These are phyloP conservation scores for Entophlyctis luteolus DNA, from an alignment of 192 early-diverging fungal genomes.

Conservation along the genomic window DNA sequence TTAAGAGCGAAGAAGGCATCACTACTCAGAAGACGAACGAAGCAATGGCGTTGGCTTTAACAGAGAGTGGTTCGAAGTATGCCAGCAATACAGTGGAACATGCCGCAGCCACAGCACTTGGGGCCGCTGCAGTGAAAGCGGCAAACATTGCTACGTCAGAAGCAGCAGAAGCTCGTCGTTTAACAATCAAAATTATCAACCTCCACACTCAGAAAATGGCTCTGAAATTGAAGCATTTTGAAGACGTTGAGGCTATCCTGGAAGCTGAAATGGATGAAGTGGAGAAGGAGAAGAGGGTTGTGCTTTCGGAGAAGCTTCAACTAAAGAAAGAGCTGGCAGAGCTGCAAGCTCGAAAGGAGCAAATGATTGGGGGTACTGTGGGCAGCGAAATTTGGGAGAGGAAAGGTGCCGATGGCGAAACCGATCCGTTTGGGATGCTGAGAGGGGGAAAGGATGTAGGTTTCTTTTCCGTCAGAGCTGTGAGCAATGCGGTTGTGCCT, in stretches of 20 bases:
- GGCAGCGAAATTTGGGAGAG: no score
- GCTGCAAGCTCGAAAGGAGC: conserved; percentile 14
- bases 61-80: not conserved
- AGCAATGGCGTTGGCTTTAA: conserved; percentile 1
- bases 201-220: conserved; percentile 85
- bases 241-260: conserved; percentile 81
- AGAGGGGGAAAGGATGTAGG: no score
- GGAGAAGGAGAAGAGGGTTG: conserved; percentile 58
- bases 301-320: conserved; percentile 49
- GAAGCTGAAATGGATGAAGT: conserved; percentile 85
- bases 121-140: conserved; percentile 89
- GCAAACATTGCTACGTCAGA: conserved; percentile 74
- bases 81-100: conserved; percentile 53
- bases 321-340: conserved; percentile 28
- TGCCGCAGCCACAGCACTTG: conserved; percentile 82
- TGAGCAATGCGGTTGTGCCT: no score
- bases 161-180: conserved; percentile 77
- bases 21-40: not conserved
- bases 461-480: no score
- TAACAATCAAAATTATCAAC: conserved; percentile 79
- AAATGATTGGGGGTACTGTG: no score
- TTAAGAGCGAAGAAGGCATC: not conserved
- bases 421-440: no score
- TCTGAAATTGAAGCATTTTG: conserved; percentile 89
- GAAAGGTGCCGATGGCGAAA: no score